These are phyloP conservation scores for Leishmania tropica DNA, from an alignment of 208 protist genomes.

Conservation along the genomic window DNA sequence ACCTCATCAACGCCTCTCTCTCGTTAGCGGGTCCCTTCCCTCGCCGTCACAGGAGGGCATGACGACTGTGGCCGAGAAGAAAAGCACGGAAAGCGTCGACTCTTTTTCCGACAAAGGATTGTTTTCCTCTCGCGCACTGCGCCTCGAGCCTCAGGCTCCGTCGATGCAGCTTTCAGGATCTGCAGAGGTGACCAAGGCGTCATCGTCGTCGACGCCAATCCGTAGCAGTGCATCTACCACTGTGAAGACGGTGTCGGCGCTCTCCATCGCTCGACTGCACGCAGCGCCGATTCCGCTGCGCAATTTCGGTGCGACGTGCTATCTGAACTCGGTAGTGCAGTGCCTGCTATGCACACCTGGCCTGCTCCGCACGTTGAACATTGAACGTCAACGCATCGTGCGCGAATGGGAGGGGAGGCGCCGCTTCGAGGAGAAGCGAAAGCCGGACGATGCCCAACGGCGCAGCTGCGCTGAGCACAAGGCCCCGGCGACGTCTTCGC, in stretches of 20 bases:
- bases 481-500: slow-evolving; percentile 39
- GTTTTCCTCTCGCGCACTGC: neutral
- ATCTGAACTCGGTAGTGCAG: slow-evolving; percentile 96
- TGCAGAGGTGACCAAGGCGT: neutral
- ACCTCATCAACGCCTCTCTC: neutral
- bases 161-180: neutral
- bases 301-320: slow-evolving; percentile 97
- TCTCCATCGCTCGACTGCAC: slow-evolving; percentile 4
- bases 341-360: slow-evolving; percentile 79
- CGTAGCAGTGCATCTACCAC: neutral
- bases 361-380: slow-evolving; percentile 42
- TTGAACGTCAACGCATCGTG: slow-evolving; percentile 32
- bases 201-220: neutral
- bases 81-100: neutral
- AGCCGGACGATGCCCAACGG: slow-evolving; percentile 8
- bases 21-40: neutral
- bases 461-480: slow-evolving; percentile 23
- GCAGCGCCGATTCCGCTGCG: slow-evolving; percentile 52
- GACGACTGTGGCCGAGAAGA: too few species aligned
- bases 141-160: neutral
- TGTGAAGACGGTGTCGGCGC: neutral
- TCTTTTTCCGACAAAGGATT: neutral
- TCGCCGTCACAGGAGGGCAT: neutral
- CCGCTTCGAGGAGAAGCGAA: neutral
- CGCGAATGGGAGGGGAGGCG: slow-evolving; percentile 15